Percentiles rank a stretch among this genome's conserved stretches.
phyloP scores from a whole-genome alignment of 176 grass and related monocot genomes.

The Carex kokanica region DNA sequence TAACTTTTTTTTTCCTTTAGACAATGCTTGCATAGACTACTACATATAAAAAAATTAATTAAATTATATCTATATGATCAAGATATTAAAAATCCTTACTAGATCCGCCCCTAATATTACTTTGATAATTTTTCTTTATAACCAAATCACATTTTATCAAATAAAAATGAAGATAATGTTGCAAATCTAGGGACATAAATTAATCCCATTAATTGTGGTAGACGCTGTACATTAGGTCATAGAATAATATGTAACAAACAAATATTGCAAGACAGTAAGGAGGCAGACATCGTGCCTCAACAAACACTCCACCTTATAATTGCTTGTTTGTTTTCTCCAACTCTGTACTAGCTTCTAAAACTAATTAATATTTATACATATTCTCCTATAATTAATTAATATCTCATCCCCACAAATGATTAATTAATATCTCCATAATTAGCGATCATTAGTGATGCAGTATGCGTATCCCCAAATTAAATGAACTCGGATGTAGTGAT shows the following conservation, averaged over 20 bases:
- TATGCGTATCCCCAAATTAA: not conserved
- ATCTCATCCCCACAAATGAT: not conserved
- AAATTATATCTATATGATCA: no score
- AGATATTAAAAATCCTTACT: no score
- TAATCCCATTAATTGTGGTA: not conserved
- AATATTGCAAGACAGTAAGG: not conserved
- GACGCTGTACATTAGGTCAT: not conserved
- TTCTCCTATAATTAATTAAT: not conserved
- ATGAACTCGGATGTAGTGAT: not conserved
- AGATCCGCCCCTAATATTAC: not conserved
- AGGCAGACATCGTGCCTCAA: conserved; percentile 30
- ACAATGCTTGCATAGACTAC: no score
- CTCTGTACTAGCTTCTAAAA: conserved; percentile 5
- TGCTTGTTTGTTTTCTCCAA: conserved; percentile 9
- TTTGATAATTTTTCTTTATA: not conserved
- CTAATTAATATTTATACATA: not conserved
- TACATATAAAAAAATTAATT: no score
- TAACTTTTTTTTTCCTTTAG: no score
- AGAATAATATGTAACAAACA: not conserved
- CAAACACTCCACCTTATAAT: conserved; percentile 24
- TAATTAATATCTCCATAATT: not conserved
- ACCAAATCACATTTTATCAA: no score
- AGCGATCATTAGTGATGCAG: not conserved
- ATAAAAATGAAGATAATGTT: not conserved
- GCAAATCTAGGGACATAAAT: not conserved